Evolutionary conservation across 176 grass and related monocot species (phyloP).

Genomic region (Alloteropsis semialata): DNA sequence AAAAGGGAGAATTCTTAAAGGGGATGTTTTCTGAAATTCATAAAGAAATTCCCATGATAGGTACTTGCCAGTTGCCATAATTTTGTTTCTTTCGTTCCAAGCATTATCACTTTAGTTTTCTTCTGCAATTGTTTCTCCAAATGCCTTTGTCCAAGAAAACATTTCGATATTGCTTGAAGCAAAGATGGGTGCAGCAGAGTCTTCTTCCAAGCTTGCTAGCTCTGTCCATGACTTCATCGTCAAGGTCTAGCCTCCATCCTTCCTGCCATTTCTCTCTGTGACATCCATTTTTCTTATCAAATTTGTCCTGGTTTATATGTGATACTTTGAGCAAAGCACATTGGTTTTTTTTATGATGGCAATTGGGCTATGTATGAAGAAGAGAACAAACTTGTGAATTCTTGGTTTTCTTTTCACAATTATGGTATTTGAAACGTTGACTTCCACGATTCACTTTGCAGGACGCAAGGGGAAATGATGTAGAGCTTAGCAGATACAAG

Average conservation of each 20-base stretch:
- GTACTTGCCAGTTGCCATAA: slow-evolving; percentile 8
- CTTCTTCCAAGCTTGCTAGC: slow-evolving; percentile 26
- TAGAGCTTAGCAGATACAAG: slow-evolving; percentile 65
- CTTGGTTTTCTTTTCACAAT: not conserved
- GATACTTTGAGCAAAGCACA: not conserved
- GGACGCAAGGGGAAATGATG: slow-evolving; percentile 57
- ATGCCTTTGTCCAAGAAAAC: not conserved
- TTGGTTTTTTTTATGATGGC: not conserved
- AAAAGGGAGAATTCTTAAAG: not conserved
- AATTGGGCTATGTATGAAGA: not conserved
- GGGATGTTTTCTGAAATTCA: not conserved
- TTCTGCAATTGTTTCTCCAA: slow-evolving; percentile 20
- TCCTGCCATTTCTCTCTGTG: slow-evolving; percentile 7
- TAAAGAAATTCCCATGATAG: not conserved
- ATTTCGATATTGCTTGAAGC: not conserved
- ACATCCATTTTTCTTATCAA: not conserved
- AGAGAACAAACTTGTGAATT: not conserved
- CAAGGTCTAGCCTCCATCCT: slow-evolving; percentile 35
- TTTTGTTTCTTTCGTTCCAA: not conserved
- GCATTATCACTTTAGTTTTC: slow-evolving; percentile 3
- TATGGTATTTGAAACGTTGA: not conserved
- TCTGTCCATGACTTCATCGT: slow-evolving; percentile 59
- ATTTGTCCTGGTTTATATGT: not conserved
- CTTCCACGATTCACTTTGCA: slow-evolving; percentile 8
- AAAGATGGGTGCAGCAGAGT: slow-evolving; percentile 47